These are phyloP conservation scores for Begonia loranthoides DNA, from an alignment of 306 rosid species.

Conservation along the genomic window DNA sequence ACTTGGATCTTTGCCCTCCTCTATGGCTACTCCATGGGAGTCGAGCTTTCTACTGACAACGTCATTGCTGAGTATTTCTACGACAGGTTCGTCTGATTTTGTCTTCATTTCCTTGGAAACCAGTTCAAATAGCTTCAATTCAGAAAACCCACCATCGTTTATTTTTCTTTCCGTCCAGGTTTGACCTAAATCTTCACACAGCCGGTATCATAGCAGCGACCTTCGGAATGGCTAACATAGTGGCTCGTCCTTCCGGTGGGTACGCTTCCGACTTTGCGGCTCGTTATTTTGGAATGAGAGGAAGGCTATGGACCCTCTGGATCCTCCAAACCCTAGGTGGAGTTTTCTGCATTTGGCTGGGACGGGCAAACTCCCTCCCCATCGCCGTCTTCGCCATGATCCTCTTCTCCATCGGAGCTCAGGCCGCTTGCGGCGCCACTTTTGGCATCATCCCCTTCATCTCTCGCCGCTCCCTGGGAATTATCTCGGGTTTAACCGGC, in stretches of 20 bases:
- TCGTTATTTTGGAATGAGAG: constrained; percentile 69
- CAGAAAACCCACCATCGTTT: background rate
- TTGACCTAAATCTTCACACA: constrained; percentile 60
- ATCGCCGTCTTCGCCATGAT: constrained; percentile 56
- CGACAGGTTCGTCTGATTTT: constrained; percentile 39
- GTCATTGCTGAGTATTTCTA: constrained; percentile 81
- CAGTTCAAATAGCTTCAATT: background rate
- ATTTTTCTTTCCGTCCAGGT: constrained; percentile 13
- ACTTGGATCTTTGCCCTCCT: constrained; percentile 79
- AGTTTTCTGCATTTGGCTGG: constrained; percentile 75
- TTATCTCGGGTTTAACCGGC: constrained; percentile 76
- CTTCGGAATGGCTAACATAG: constrained; percentile 82
- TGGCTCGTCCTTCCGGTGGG: constrained; percentile 83
- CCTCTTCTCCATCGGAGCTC: constrained; percentile 81
- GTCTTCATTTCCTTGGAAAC: background rate
- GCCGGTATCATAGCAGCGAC: constrained; percentile 82
- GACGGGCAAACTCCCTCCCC: constrained; percentile 53
- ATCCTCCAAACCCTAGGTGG: constrained; percentile 74
- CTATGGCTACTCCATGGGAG: constrained; percentile 92
- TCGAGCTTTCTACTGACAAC: constrained; percentile 75
- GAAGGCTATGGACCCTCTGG: constrained; percentile 71
- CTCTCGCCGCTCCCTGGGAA: constrained; percentile 58
- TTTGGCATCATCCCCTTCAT: constrained; percentile 76
- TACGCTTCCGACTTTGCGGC: constrained; percentile 47
- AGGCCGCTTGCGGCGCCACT: constrained; percentile 89